Evolutionary conservation across 768 basidiomycete species (phyloP).

Genomic region (Leccinum truebloodii): DNA sequence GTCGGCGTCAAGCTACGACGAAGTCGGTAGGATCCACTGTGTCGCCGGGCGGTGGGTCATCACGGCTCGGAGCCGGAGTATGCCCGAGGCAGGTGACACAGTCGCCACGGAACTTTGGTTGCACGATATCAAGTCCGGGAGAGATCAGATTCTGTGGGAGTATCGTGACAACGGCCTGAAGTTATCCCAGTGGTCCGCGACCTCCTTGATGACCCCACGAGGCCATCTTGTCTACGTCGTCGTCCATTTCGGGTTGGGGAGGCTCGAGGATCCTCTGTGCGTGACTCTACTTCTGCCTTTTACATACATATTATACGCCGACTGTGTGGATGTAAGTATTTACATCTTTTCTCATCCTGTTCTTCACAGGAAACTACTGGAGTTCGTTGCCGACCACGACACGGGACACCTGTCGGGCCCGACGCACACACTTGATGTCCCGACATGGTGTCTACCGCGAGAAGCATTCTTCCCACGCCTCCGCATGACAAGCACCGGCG

Average conservation of each 20-base stretch:
- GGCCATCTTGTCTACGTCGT: slow-evolving; percentile 18
- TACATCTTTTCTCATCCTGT: neutral
- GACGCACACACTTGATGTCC: slow-evolving; percentile 13
- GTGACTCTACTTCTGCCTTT: slow-evolving; percentile 1
- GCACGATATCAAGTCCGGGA: no score
- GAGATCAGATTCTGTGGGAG: no score
- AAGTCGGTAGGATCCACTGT: no score
- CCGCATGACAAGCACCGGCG: neutral
- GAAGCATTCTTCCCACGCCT: slow-evolving; percentile 11
- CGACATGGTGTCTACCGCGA: slow-evolving; percentile 8
- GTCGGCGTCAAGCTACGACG: no score
- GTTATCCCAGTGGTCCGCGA: slow-evolving; percentile 6
- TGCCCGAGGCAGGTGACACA: no score
- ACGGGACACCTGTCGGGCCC: slow-evolving; percentile 13
- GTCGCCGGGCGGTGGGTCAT: no score
- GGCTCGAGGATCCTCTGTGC: slow-evolving; percentile 16
- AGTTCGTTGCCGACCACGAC: slow-evolving; percentile 18
- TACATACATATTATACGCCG: no score
- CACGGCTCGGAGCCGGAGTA: no score
- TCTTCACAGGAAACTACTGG: slow-evolving; percentile 16
- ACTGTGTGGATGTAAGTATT: no score
- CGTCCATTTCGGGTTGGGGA: slow-evolving; percentile 10
- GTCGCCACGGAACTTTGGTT: no score
- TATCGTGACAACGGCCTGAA: no score
- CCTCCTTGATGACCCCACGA: slow-evolving; percentile 5